A percentile compares a stretch with the other conserved stretches of the same genome.
Conservation (phyloP, 1,139 yeast genomes). For the Scheffersomyces insectosa region DNA sequence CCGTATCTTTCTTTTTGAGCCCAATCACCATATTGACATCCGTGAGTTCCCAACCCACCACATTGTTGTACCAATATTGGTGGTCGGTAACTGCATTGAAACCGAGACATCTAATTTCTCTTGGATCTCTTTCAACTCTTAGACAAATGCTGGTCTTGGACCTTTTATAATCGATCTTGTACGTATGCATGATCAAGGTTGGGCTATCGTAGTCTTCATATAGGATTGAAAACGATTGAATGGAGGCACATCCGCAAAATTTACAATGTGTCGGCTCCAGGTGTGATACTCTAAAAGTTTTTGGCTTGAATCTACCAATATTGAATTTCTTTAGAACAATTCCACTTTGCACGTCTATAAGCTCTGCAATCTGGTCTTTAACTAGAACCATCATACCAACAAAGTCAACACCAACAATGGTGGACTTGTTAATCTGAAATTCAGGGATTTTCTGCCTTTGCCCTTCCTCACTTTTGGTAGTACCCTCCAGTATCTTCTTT, state of each 20-base stretch:
- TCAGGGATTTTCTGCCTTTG: background rate
- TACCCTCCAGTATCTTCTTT: constrained; percentile 2
- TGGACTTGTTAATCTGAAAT: constrained; percentile 23
- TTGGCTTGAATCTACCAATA: constrained; percentile 64
- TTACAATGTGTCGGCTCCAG: constrained; percentile 86
- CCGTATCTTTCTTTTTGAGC: constrained; percentile 47
- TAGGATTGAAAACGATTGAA: constrained; percentile 67
- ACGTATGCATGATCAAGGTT: constrained; percentile 70
- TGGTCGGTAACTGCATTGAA: constrained; percentile 74
- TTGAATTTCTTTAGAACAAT: constrained; percentile 54
- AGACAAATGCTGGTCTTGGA: constrained; percentile 81
- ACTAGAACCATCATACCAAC: constrained; percentile 72
- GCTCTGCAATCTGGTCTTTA: constrained; percentile 53
- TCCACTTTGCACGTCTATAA: constrained; percentile 80
- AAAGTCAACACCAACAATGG: constrained; percentile 55
- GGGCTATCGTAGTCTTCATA: constrained; percentile 63
- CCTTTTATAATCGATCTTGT: constrained; percentile 61
- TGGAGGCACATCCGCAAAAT: constrained; percentile 87
- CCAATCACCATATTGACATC: constrained; percentile 79
- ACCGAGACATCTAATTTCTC: constrained; percentile 87
- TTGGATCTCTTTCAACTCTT: constrained; percentile 87
- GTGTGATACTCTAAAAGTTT: constrained; percentile 67
- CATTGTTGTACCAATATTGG: constrained; percentile 63
- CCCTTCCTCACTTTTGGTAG: background rate
- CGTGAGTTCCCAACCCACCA: constrained; percentile 77